Evolutionary conservation across 257 asterid genomes (phyloP).

Genomic region (Mitragyna speciosa): DNA sequence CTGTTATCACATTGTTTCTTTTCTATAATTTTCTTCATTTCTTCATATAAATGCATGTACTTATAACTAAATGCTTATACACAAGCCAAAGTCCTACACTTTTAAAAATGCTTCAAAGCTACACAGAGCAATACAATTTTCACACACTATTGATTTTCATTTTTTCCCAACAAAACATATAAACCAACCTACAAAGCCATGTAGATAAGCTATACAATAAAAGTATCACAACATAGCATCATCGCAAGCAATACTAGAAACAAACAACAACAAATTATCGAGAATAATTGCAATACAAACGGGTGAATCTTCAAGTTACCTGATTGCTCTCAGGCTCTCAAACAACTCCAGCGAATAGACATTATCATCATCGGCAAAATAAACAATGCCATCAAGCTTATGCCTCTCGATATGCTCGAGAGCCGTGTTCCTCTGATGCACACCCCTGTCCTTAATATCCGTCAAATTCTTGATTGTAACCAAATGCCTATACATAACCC

Average conservation of each 20-base stretch:
- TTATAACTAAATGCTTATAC: not conserved
- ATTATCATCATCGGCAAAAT: slow-evolving; percentile 95
- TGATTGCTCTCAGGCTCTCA: slow-evolving; percentile 72
- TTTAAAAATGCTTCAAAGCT: not conserved
- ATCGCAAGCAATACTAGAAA: not conserved
- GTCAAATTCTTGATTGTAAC: slow-evolving; percentile 67
- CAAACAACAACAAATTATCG: not conserved
- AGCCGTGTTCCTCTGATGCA: slow-evolving; percentile 91
- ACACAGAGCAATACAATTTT: not conserved
- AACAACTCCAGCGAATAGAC: slow-evolving; percentile 78
- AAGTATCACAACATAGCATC: not conserved
- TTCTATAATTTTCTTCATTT: not conserved
- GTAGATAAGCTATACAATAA: not conserved
- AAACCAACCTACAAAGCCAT: not conserved
- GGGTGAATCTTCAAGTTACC: slow-evolving; percentile 36
- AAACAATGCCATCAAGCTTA: slow-evolving; percentile 82
- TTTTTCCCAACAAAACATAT: not conserved
- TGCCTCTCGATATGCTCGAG: slow-evolving; percentile 88
- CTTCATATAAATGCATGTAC: not conserved
- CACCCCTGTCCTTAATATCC: slow-evolving; percentile 79
- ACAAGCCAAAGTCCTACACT: not conserved
- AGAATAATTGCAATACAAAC: not conserved
- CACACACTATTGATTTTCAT: not conserved
- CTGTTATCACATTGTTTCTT: not conserved
- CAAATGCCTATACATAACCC: slow-evolving; percentile 82